phyloP scores from a whole-genome alignment of 2,329 filamentous ascomycete species.

The Phaeosphaeriaceae sp. region DNA sequence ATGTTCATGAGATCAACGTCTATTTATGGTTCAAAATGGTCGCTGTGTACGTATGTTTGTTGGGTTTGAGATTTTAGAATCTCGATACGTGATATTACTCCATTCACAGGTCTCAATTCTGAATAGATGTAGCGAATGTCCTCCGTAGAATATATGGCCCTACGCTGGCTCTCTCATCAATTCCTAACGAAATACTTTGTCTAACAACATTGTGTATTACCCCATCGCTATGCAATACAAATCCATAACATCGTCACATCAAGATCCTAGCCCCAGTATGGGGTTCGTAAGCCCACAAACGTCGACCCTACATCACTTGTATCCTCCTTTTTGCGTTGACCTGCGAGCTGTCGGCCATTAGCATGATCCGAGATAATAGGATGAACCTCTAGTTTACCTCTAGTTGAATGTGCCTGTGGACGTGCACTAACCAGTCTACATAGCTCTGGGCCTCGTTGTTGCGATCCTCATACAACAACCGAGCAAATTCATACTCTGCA shows the following conservation, averaged over 20 bases:
- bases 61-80: no score
- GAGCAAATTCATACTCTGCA: conserved; percentile 94
- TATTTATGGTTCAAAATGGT: no score
- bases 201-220: conserved; percentile 6
- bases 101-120: no score
- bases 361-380: not conserved
- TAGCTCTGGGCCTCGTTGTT: conserved; percentile 99
- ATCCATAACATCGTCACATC: conserved; percentile 6
- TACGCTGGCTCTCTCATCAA: no score
- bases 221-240: conserved; percentile 39
- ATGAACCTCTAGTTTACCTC: conserved; percentile 59
- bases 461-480: conserved; percentile 87
- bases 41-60: no score
- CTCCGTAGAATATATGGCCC: not conserved
- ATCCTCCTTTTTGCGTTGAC: conserved; percentile 74
- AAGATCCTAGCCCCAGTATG: conserved; percentile 46
- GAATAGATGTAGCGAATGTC: no score
- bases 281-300: conserved; percentile 49
- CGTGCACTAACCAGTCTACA: conserved; percentile 96
- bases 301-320: conserved; percentile 45
- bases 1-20: no score
- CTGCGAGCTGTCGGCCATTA: conserved; percentile 56
- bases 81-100: no score
- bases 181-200: no score
- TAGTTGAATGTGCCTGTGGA: conserved; percentile 90